Percentiles rank a stretch among this genome's conserved stretches.
phyloP scores from a whole-genome alignment of 208 protist genomes.

The Leishmania braziliensis region DNA sequence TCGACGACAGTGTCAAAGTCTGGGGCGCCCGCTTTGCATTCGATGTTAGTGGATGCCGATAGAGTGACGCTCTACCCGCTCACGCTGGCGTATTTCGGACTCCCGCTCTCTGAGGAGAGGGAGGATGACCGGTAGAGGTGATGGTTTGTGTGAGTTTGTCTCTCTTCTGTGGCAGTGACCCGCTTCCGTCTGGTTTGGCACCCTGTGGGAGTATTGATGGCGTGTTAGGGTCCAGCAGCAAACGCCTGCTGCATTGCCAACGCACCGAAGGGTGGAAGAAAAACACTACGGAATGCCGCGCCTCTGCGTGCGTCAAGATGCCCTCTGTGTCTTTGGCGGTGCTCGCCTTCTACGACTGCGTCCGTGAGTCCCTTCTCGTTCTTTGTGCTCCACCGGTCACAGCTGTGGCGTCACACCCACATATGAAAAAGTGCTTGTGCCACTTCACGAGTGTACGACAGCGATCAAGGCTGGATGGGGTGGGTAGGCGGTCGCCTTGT shows the following conservation, averaged over 20 bases:
- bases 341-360: not conserved
- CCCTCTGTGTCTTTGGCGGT: not conserved
- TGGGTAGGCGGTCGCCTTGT: not conserved
- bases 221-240: not conserved
- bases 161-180: too few species aligned
- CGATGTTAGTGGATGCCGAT: constrained; percentile 28
- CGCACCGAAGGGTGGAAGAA: not conserved
- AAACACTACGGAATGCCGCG: not conserved
- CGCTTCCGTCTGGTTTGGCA: not conserved
- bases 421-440: not conserved
- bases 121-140: not conserved
- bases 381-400: not conserved
- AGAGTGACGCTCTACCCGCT: constrained; percentile 50
- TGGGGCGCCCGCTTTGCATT: constrained; percentile 8
- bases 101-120: constrained; percentile 39
- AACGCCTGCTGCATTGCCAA: not conserved
- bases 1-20: constrained; percentile 33
- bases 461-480: not conserved
- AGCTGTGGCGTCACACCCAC: not conserved
- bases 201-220: not conserved
- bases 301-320: not conserved
- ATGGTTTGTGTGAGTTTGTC: not conserved
- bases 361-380: not conserved
- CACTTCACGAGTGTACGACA: not conserved
- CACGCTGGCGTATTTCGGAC: constrained; percentile 50